Conservation (phyloP, 1,284 basidiomycete genomes). For the Phellopilus nigrolimitatus region DNA sequence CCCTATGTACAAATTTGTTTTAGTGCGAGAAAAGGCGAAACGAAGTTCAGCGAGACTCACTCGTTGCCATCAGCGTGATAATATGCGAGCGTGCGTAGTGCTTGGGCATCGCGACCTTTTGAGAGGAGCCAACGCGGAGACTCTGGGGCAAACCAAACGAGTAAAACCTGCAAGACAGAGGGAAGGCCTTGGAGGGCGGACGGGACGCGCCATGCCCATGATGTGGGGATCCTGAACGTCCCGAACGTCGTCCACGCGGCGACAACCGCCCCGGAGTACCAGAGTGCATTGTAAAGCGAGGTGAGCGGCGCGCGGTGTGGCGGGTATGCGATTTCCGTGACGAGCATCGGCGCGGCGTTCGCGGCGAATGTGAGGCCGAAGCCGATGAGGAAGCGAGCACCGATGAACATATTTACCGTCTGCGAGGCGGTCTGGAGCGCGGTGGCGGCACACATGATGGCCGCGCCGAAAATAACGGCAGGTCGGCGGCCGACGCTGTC, state of each 20-base stretch:
- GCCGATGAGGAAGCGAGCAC: conserved; percentile 73
- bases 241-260: conserved; percentile 76
- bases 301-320: conserved; percentile 68
- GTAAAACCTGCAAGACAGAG: conserved; percentile 51
- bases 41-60: conserved; percentile 30
- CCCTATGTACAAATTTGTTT: conserved; percentile 29
- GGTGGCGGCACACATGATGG: conserved; percentile 60
- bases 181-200: conserved; percentile 62
- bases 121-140: conserved; percentile 66
- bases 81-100: conserved; percentile 58
- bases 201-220: conserved; percentile 74
- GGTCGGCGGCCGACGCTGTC: conserved; percentile 63
- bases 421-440: conserved; percentile 63
- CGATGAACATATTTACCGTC: conserved; percentile 77
- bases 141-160: conserved; percentile 62
- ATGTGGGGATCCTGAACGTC: conserved; percentile 57
- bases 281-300: conserved; percentile 72
- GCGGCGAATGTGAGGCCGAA: conserved; percentile 74
- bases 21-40: conserved; percentile 30
- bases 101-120: conserved; percentile 58
- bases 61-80: conserved; percentile 68
- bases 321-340: conserved; percentile 75
- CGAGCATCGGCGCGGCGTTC: conserved; percentile 66
- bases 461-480: conserved; percentile 56
- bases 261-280: conserved; percentile 71